Evolutionary conservation across 768 basidiomycete genomes (phyloP), one percentile per base, ranked within the genome.

Genomic region (Lactarius psammicola): DNA sequence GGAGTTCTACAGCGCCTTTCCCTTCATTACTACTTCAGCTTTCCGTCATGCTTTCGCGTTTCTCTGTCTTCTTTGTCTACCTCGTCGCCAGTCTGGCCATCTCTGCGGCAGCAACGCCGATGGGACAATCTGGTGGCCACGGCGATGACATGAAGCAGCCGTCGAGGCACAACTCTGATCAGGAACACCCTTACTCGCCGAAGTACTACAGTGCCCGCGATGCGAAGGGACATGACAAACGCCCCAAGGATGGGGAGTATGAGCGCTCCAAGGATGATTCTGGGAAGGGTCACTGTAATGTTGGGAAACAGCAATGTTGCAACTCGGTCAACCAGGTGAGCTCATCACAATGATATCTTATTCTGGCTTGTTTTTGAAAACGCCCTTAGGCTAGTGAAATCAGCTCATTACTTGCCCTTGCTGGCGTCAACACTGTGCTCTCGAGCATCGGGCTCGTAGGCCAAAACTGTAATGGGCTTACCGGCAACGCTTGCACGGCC

Each of bases 41-140:
- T 62, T 66, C 38, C 40, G 28, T 30, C 56, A 66, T 66, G 65
- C 65, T 66, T 53, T 62, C 65, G 30, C 65, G 60, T 28, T 57
- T 62, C 60, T 58, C 60, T 66, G 38, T 38, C 33, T 49, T 66
- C 13, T 58, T 58, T 28, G 49, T 58, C 65, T 62, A 62, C 60
- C 36, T 62, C 31, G 42, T 66, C 51, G 65, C 49, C 31, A 56
- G 60, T 42, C 38, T 66, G 17, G 65, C 20, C 51, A 26, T 58
- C 49, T 62, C 65, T 31, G 49, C 49, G 11, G 60, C 31, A 20
- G 65, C 60, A 42, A 57, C 56, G 17, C 60, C 65, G 3, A 40
- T 38, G 55, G 59, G 40, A 30, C 9, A n/a, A 18, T 15, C 54
- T 44, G 13, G 8, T 15, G 30, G 2, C 49, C 44, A 53, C 44